Conservation (phyloP, 169 alveolate genomes). For the Plasmodium chabaudi region DNA sequence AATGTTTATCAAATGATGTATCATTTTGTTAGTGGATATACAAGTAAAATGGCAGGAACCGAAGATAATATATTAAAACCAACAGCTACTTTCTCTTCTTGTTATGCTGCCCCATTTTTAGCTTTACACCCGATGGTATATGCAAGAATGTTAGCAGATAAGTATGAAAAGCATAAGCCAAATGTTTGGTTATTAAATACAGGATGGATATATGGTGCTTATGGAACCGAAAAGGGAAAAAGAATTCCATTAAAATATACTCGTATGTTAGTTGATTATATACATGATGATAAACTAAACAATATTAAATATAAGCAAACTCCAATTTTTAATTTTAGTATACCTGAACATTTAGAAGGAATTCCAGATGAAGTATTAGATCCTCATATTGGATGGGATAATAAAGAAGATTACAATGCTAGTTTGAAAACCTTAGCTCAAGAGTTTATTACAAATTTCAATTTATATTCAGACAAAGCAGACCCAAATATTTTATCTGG, state of each 20-base stretch:
- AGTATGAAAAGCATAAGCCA: constrained; percentile 82
- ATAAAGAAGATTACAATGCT: constrained; percentile 84
- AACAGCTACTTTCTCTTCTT: constrained; percentile 96
- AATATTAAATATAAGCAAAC: constrained; percentile 80
- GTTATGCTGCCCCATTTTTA: constrained; percentile 97
- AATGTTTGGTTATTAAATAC: constrained; percentile 95
- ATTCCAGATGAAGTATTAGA: constrained; percentile 87
- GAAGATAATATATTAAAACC: constrained; percentile 95
- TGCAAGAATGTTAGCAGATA: constrained; percentile 89
- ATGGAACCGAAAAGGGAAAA: constrained; percentile 90
- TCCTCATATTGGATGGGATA: constrained; percentile 92
- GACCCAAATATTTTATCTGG: constrained; percentile 61
- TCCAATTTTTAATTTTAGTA: constrained; percentile 89
- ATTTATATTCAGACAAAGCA: constrained; percentile 79
- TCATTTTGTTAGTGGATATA: constrained; percentile 96
- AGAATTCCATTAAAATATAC: constrained; percentile 93
- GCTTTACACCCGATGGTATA: constrained; percentile 95
- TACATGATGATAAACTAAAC: constrained; percentile 89
- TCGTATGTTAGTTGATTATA: constrained; percentile 93
- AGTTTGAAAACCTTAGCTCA: constrained; percentile 85
- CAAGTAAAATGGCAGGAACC: constrained; percentile 96
- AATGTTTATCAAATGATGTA: constrained; percentile 93
- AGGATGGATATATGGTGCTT: constrained; percentile 96
- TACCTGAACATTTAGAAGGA: constrained; percentile 89
- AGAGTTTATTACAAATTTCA: constrained; percentile 89